Evolutionary conservation across 192 early-diverging fungal genomes (phyloP).

Genomic region (Podila verticillata): DNA sequence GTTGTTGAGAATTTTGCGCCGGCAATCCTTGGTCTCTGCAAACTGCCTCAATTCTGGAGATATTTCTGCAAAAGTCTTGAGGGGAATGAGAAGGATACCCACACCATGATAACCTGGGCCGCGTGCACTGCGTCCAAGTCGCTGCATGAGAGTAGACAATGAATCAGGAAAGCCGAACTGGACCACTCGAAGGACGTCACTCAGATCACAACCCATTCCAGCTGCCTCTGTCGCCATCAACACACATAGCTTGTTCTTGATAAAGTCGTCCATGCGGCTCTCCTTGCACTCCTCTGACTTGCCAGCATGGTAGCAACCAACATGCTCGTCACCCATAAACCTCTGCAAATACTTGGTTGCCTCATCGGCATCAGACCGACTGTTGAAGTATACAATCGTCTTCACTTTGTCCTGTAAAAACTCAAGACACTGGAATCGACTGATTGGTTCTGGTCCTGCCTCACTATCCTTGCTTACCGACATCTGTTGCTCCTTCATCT

Average conservation of each 20-base stretch:
- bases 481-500: no score
- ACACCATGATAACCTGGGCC: constrained; percentile 1
- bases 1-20: not conserved
- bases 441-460: not conserved
- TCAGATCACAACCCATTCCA: constrained; percentile 24
- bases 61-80: not conserved
- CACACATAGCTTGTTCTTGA: not conserved
- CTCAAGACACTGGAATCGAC: not conserved
- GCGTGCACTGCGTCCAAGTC: constrained; percentile 14
- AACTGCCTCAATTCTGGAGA: not conserved
- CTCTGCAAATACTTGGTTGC: not conserved
- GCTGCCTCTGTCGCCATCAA: constrained; percentile 10
- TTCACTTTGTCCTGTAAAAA: not conserved
- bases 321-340: not conserved
- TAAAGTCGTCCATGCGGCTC: not conserved
- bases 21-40: not conserved
- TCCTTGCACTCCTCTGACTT: not conserved
- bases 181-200: constrained; percentile 20
- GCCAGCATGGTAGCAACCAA: not conserved
- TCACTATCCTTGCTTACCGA: no score
- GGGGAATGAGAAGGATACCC: constrained; percentile 6
- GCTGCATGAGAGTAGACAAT: constrained; percentile 9
- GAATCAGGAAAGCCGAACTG: constrained; percentile 8
- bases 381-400: not conserved
- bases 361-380: not conserved